These are phyloP conservation scores for Teratosphaeria pseudoeucalypti DNA, from an alignment of 2,329 filamentous ascomycete species.

Conservation along the genomic window DNA sequence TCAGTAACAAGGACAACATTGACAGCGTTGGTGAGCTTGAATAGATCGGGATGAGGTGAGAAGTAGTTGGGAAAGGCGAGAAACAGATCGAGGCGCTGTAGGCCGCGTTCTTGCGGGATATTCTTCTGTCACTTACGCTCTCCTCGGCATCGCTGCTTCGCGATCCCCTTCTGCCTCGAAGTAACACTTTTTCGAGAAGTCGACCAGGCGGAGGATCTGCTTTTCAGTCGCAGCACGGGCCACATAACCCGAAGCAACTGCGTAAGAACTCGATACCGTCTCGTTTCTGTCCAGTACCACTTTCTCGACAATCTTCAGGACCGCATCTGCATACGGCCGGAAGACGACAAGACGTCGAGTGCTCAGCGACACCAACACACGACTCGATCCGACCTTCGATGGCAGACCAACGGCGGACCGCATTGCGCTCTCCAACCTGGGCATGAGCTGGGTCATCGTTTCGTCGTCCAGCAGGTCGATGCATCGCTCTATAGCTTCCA, in stretches of 20 bases:
- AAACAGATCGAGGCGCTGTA: no score
- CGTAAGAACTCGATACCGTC: slow-evolving; percentile 83
- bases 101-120: no score
- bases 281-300: slow-evolving; percentile 85
- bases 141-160: slow-evolving; percentile 34
- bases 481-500: slow-evolving; percentile 82
- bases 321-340: slow-evolving; percentile 61
- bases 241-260: slow-evolving; percentile 75
- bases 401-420: slow-evolving; percentile 82
- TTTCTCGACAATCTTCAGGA: slow-evolving; percentile 69
- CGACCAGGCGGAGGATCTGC: slow-evolving; percentile 44
- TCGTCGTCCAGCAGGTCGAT: slow-evolving; percentile 71
- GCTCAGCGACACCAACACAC: slow-evolving; percentile 73
- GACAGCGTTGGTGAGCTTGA: no score
- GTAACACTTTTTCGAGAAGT: slow-evolving; percentile 59
- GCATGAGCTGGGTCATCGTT: slow-evolving; percentile 65
- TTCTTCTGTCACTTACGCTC: slow-evolving; percentile 2
- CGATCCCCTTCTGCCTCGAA: slow-evolving; percentile 70
- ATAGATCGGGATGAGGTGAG: no score
- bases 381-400: slow-evolving; percentile 83
- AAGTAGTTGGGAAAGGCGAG: no score
- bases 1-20: not conserved
- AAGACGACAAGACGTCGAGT: slow-evolving; percentile 70
- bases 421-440: slow-evolving; percentile 65
- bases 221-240: slow-evolving; percentile 54